Evolutionary conservation across 106 monocot genomes (phyloP).

Genomic region (Dendrobium catenatum): DNA sequence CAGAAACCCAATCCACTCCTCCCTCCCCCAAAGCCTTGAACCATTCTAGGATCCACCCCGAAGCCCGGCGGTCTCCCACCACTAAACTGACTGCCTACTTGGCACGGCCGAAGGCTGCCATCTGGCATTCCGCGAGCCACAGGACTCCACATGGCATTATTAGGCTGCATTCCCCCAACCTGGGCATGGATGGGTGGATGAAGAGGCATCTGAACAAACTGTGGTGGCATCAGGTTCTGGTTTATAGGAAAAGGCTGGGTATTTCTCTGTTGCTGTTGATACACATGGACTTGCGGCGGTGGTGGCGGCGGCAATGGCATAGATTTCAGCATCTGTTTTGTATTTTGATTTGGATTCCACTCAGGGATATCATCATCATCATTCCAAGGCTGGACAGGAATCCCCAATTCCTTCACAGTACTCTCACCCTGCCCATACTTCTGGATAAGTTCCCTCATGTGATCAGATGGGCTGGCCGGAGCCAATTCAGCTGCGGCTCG

Average conservation of each 20-base stretch:
- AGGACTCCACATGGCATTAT: conserved; percentile 6
- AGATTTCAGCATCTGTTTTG: conserved; percentile 5
- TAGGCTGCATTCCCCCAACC: conserved; percentile 10
- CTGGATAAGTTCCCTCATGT: conserved; percentile 61
- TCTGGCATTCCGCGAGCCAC: background rate
- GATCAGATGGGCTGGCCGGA: conserved; percentile 9
- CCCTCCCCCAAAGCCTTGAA: background rate
- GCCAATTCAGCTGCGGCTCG: background rate
- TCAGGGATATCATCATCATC: conserved; percentile 68
- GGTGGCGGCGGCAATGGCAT: conserved; percentile 10
- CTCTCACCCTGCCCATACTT: conserved; percentile 53
- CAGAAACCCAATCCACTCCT: conserved; percentile 20
- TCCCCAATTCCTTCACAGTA: background rate
- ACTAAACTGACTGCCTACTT: background rate
- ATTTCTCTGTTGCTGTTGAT: conserved; percentile 12
- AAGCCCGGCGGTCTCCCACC: background rate
- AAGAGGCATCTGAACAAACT: conserved; percentile 3
- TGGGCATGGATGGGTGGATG: conserved; percentile 18
- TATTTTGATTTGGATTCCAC: conserved; percentile 42
- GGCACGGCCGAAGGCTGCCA: conserved; percentile 3
- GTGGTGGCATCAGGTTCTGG: conserved; percentile 14
- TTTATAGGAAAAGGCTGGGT: conserved; percentile 2
- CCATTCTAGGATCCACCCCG: background rate
- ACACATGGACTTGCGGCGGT: conserved; percentile 2
- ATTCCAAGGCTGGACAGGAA: conserved; percentile 30